These are phyloP conservation scores for Babesia ovata DNA, from an alignment of 169 alveolate genomes.

Conservation along the genomic window DNA sequence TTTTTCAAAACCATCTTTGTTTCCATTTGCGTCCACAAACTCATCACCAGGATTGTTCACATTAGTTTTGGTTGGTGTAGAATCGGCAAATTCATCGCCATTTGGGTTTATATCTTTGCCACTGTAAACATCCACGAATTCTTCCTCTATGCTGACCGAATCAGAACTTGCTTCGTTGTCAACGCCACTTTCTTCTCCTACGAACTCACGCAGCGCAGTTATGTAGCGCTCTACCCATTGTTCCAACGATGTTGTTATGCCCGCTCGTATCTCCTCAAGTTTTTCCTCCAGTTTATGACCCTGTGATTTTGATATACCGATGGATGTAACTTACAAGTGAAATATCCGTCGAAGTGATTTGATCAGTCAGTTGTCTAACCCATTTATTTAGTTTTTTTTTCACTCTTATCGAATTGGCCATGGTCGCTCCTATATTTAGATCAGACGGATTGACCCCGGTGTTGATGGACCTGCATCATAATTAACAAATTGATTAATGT, in stretches of 20 bases:
- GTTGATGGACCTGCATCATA: slow-evolving; percentile 79
- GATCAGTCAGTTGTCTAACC: slow-evolving; percentile 86
- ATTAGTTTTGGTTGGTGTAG: slow-evolving; percentile 11
- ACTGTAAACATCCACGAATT: slow-evolving; percentile 7
- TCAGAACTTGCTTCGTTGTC: slow-evolving; percentile 12
- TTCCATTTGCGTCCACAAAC: slow-evolving; percentile 2
- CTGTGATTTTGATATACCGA: neutral
- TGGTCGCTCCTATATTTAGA: slow-evolving; percentile 88
- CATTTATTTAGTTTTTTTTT: slow-evolving; percentile 85
- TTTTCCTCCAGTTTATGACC: slow-evolving; percentile 76
- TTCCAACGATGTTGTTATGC: slow-evolving; percentile 62
- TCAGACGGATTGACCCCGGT: slow-evolving; percentile 93
- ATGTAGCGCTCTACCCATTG: slow-evolving; percentile 62
- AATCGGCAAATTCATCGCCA: slow-evolving; percentile 9
- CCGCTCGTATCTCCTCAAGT: slow-evolving; percentile 68
- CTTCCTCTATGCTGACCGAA: slow-evolving; percentile 6
- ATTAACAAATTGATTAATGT: too few relatives aligned
- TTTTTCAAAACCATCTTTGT: neutral
- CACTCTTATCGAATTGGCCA: slow-evolving; percentile 87
- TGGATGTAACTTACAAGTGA: slow-evolving; percentile 44
- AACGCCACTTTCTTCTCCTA: slow-evolving; percentile 28
- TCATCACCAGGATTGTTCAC: neutral
- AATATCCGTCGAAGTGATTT: slow-evolving; percentile 85
- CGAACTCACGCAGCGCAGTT: slow-evolving; percentile 31
- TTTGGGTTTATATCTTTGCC: neutral